These are phyloP conservation scores for Orbilia blumenaviensis DNA, from an alignment of 2,329 filamentous ascomycete genomes.

Conservation along the genomic window DNA sequence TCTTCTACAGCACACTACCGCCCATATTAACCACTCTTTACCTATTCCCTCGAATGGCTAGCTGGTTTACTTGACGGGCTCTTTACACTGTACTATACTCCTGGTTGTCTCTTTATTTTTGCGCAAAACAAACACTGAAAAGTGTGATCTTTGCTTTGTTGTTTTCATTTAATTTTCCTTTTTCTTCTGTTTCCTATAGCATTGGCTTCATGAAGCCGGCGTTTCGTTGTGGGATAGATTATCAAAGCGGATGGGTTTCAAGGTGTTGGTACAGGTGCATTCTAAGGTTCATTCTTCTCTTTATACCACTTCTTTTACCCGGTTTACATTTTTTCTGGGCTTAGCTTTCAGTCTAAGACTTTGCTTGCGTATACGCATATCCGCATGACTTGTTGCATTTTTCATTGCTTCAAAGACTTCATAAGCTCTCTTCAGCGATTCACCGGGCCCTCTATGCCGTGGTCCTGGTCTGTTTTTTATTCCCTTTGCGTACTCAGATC, in stretches of 20 bases:
- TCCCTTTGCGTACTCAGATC: background rate
- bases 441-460: background rate
- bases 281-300: background rate
- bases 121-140: slow-evolving; percentile 12
- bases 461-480: background rate
- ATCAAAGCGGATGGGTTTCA: background rate
- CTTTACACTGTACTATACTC: slow-evolving; percentile 4
- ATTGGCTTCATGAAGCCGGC: background rate
- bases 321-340: background rate
- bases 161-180: slow-evolving; percentile 1
- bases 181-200: background rate
- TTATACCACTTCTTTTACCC: background rate
- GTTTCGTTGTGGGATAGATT: slow-evolving; percentile 13
- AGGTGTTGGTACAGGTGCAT: slow-evolving; percentile 1
- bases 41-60: slow-evolving; percentile 16
- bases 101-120: slow-evolving; percentile 6
- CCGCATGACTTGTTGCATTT: background rate
- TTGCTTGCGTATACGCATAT: background rate
- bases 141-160: slow-evolving; percentile 25
- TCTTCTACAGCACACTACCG: background rate
- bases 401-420: slow-evolving; percentile 7
- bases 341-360: background rate
- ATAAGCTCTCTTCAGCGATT: too few species aligned
- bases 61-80: background rate
- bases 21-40: background rate